A percentile compares a stretch with the other conserved stretches of the same genome.
Evolutionary conservation across 2,329 filamentous ascomycete species (phyloP).

Genomic region (Aspergillus spinulosporus): DNA sequence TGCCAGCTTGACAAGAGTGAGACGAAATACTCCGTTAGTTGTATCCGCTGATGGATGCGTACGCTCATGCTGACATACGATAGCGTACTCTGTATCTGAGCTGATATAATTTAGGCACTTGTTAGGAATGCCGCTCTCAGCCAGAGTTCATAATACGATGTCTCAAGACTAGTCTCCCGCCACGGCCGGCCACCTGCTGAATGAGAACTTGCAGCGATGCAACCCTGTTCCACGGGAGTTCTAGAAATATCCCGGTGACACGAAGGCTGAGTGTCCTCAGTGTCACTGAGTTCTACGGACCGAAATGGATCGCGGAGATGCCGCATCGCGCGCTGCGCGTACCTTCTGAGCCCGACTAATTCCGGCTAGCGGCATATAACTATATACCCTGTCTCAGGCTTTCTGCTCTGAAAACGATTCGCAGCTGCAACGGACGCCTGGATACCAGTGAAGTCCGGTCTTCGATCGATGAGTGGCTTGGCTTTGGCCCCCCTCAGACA

Average conservation of each 20-base stretch:
- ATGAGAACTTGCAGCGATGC: neutral
- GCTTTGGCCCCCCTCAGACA: neutral
- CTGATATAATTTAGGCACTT: neutral
- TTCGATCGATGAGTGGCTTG: neutral
- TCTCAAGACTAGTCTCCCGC: neutral
- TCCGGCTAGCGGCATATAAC: neutral
- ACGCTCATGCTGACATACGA: neutral
- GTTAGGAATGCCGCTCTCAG: neutral
- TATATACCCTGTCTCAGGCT: neutral
- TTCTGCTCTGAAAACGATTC: neutral
- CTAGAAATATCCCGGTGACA: slow-evolving; percentile 4
- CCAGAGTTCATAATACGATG: neutral
- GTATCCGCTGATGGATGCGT: neutral
- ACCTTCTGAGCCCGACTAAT: neutral
- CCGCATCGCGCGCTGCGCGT: neutral
- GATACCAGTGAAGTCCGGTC: neutral
- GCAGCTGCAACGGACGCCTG: neutral
- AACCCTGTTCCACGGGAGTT: neutral
- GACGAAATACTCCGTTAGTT: neutral
- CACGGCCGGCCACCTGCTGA: neutral
- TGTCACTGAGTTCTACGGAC: neutral
- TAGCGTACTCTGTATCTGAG: neutral
- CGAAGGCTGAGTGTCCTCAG: neutral
- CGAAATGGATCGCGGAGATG: neutral
- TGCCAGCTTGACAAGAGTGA: neutral